Conservation (phyloP, 1,139 yeast genomes). For the Blastobotrys niveus region DNA sequence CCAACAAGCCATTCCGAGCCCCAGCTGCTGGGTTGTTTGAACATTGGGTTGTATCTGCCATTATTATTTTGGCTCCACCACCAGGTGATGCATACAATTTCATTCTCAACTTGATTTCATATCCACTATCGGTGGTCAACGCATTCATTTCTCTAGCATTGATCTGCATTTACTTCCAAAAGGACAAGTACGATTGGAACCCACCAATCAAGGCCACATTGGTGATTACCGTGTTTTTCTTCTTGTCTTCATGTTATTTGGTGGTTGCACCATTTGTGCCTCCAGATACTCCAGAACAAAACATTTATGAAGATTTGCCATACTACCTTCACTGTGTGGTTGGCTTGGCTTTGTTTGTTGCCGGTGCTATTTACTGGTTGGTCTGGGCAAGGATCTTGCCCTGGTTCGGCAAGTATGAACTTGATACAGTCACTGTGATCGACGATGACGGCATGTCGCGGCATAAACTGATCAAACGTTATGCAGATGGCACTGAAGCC, state of each 20-base stretch:
- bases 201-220: constrained; percentile 70
- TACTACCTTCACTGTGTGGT: constrained; percentile 81
- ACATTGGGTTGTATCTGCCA: constrained; percentile 48
- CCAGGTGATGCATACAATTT: constrained; percentile 76
- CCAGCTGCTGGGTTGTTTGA: constrained; percentile 51
- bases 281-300: constrained; percentile 54
- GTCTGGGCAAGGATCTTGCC: constrained; percentile 63
- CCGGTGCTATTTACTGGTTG: constrained; percentile 69
- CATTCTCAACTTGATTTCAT: constrained; percentile 66
- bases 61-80: constrained; percentile 61
- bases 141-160: constrained; percentile 69
- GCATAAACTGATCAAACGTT: constrained; percentile 46
- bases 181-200: constrained; percentile 54
- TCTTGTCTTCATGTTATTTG: constrained; percentile 62
- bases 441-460: constrained; percentile 76
- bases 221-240: constrained; percentile 59
- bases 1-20: constrained; percentile 51
- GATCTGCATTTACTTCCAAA: constrained; percentile 52
- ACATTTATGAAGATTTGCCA: constrained; percentile 61
- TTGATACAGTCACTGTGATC: constrained; percentile 53
- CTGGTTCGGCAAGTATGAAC: constrained; percentile 48
- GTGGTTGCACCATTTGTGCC: constrained; percentile 79
- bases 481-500: constrained; percentile 13
- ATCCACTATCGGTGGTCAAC: constrained; percentile 68
- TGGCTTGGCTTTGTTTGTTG: constrained; percentile 69